Evolutionary conservation across 352 stramenopile species (phyloP).

Genomic region (Globisporangium polare): DNA sequence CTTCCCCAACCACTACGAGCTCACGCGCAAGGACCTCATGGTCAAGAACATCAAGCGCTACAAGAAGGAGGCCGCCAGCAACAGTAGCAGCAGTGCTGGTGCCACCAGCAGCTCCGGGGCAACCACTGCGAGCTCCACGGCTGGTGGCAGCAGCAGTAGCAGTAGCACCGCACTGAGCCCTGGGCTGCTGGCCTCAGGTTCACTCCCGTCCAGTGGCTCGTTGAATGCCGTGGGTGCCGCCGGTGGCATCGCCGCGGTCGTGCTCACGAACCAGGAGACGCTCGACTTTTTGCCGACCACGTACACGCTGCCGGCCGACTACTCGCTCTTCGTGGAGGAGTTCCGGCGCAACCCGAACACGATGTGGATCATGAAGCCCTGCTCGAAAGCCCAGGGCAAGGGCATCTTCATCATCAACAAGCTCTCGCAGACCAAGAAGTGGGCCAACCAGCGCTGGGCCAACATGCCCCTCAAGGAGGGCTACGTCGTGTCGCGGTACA

Average conservation of each 20-base stretch:
- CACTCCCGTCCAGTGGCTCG: neutral
- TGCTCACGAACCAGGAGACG: conserved; percentile 5
- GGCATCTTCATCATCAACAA: conserved; percentile 95
- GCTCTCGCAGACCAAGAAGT: conserved; percentile 90
- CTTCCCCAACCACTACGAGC: conserved; percentile 91
- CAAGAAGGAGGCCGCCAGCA: conserved; percentile 52
- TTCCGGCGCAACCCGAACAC: conserved; percentile 79
- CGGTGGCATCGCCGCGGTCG: neutral
- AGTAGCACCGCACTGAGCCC: neutral
- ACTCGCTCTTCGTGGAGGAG: conserved; percentile 92
- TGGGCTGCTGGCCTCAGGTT: neutral
- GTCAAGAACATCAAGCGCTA: conserved; percentile 94
- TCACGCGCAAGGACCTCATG: conserved; percentile 92
- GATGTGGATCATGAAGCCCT: conserved; percentile 96
- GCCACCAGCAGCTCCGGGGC: neutral
- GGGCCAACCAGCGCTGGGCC: conserved; percentile 66
- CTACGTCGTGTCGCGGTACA: conserved; percentile 89
- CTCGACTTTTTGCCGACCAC: conserved; percentile 87
- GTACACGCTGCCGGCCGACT: conserved; percentile 92
- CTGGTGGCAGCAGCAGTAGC: neutral
- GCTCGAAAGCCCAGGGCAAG: conserved; percentile 86
- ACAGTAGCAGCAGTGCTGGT: conserved; percentile 6
- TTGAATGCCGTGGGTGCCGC: neutral
- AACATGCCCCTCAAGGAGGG: conserved; percentile 79
- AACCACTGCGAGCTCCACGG: neutral